A percentile compares a stretch with the other conserved stretches of the same genome.
phyloP scores from a whole-genome alignment of 768 basidiomycete species.

The Phlegmacium glaucopus region DNA sequence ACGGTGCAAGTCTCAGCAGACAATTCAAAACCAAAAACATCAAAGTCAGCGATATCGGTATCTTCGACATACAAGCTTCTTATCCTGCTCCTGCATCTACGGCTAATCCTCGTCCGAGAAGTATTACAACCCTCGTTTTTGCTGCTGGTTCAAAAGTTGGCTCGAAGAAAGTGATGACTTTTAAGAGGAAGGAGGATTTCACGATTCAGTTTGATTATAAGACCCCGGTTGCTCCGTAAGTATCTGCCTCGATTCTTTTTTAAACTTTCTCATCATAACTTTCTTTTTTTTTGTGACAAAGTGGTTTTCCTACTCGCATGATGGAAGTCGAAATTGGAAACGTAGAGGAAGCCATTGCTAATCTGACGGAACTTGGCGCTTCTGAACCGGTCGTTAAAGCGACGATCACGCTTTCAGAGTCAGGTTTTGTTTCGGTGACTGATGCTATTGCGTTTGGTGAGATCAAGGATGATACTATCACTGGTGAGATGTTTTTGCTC shows the following conservation, averaged over 20 bases:
- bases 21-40: constrained; percentile 97
- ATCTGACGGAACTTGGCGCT: constrained; percentile 80
- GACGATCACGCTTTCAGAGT: constrained; percentile 78
- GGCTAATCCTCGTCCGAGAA: constrained; percentile 50
- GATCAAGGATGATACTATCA: constrained; percentile 74
- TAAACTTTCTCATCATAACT: background rate
- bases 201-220: constrained; percentile 77
- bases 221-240: constrained; percentile 57
- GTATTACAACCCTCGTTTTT: constrained; percentile 76
- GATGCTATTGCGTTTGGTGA: constrained; percentile 80
- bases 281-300: constrained; percentile 19
- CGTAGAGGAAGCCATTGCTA: constrained; percentile 72
- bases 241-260: constrained; percentile 7
- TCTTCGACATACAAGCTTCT: constrained; percentile 76
- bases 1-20: constrained; percentile 83
- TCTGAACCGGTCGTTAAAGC: constrained; percentile 85
- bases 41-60: constrained; percentile 70
- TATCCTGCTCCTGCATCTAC: constrained; percentile 64
- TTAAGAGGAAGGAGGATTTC: constrained; percentile 86
- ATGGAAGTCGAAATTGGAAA: constrained; percentile 71
- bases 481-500: constrained; percentile 44
- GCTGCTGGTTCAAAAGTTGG: constrained; percentile 72
- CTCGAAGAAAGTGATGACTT: constrained; percentile 81
- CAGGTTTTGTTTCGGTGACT: constrained; percentile 78
- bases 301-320: constrained; percentile 72